These are phyloP conservation scores for Cutaneotrichosporon sp. DNA, from an alignment of 1,284 basidiomycete species.

Conservation along the genomic window DNA sequence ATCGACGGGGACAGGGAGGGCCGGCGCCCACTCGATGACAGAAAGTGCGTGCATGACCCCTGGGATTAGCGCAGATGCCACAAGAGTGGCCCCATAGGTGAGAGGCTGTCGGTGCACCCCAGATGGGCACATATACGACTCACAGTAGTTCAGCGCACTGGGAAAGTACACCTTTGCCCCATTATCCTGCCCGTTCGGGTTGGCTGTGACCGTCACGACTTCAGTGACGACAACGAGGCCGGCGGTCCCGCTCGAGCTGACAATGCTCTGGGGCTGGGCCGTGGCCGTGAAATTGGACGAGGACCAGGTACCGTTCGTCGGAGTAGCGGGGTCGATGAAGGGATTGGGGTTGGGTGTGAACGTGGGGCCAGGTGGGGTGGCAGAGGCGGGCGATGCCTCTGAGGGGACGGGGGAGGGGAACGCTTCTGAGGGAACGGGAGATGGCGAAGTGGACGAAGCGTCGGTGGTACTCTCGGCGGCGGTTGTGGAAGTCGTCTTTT, in stretches of 20 bases:
- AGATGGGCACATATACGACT: not conserved
- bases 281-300: no score
- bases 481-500: not conserved
- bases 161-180: constrained; percentile 15
- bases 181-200: not conserved
- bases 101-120: no score
- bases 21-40: constrained; percentile 17
- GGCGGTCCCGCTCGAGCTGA: not conserved
- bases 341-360: no score
- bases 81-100: no score
- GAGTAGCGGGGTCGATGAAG: not conserved
- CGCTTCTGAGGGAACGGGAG: no score
- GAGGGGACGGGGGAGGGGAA: no score
- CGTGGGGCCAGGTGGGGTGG: no score
- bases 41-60: constrained; percentile 2
- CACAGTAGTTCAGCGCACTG: constrained; percentile 5
- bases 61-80: constrained; percentile 1
- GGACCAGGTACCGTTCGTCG: not conserved
- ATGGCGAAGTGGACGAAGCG: no score
- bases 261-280: not conserved
- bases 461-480: no score
- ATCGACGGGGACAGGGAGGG: constrained; percentile 5
- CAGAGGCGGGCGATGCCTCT: no score
- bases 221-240: not conserved
- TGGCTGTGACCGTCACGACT: not conserved